Evolutionary conservation across 2,329 filamentous ascomycete genomes (phyloP).

Genomic region (Chrysoporthe cubensis): DNA sequence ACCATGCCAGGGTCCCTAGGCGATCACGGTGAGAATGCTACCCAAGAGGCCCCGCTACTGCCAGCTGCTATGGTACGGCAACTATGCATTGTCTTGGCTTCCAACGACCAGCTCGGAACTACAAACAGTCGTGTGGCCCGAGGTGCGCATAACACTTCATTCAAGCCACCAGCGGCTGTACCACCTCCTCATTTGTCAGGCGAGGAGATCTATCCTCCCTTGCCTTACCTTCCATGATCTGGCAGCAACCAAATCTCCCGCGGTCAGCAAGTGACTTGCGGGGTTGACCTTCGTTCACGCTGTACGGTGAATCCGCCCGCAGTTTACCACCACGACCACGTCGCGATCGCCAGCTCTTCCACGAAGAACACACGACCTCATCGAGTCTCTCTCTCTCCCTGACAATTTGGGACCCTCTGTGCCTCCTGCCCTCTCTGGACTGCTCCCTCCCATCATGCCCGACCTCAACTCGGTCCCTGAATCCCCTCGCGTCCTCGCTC

Average conservation of each 20-base stretch:
- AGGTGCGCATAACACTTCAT: slow-evolving; percentile 4
- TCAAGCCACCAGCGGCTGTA: neutral
- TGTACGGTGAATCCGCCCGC: neutral
- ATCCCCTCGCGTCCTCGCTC: slow-evolving; percentile 50
- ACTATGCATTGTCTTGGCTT: neutral
- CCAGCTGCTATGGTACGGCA: too few relatives aligned
- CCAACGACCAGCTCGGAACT: slow-evolving; percentile 1
- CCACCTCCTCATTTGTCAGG: neutral
- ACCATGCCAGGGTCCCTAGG: too few relatives aligned
- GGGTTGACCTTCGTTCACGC: neutral
- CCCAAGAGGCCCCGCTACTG: too few relatives aligned
- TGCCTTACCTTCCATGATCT: slow-evolving; percentile 3
- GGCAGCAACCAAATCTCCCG: neutral
- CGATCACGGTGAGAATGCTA: too few relatives aligned
- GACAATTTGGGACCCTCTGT: neutral
- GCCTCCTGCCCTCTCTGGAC: neutral
- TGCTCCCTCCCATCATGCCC: slow-evolving; percentile 46
- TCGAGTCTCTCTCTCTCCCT: neutral
- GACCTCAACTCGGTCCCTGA: slow-evolving; percentile 61
- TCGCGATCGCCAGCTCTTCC: neutral
- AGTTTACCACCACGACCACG: slow-evolving; percentile 3
- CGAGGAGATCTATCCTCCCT: neutral
- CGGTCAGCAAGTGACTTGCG: neutral
- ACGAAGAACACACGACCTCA: slow-evolving; percentile 16
- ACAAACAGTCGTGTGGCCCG: slow-evolving; percentile 1